These are phyloP conservation scores for Leccinellum luteum DNA, from an alignment of 768 basidiomycete species.

Conservation along the genomic window DNA sequence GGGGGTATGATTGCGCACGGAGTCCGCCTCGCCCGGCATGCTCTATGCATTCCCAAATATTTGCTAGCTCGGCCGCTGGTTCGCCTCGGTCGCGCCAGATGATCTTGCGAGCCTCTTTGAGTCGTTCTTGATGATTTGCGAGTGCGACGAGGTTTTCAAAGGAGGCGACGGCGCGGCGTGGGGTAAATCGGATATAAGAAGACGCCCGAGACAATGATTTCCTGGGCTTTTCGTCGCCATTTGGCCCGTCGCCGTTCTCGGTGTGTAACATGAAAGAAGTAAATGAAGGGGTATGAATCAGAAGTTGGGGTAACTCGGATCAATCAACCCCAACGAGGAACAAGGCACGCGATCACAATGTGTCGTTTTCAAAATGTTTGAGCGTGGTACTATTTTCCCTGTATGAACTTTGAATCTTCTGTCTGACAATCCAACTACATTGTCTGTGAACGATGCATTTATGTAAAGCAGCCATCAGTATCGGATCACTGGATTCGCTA, in stretches of 20 bases:
- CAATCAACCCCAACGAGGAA: neutral
- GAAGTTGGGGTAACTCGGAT: neutral
- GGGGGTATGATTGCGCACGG: constrained; percentile 46
- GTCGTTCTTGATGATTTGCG: constrained; percentile 77
- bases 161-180: constrained; percentile 60
- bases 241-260: no score
- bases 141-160: constrained; percentile 84
- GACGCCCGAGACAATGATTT: constrained; percentile 18
- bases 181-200: constrained; percentile 50
- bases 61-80: constrained; percentile 64
- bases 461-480: no score
- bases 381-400: no score
- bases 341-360: neutral
- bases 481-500: no score
- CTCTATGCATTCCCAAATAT: constrained; percentile 61
- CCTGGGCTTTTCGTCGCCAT: neutral
- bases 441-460: no score
- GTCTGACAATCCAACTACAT: no score
- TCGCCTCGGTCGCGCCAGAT: constrained; percentile 81
- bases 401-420: no score
- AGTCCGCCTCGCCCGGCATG: constrained; percentile 72
- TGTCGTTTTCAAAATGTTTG: no score
- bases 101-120: constrained; percentile 72
- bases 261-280: constrained; percentile 5
- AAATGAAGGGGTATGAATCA: neutral